Percentiles rank a stretch among this genome's conserved stretches.
These are phyloP conservation scores for Trichocladium antarcticum DNA, from an alignment of 495 filamentous ascomycete genomes.

Conservation along the genomic window DNA sequence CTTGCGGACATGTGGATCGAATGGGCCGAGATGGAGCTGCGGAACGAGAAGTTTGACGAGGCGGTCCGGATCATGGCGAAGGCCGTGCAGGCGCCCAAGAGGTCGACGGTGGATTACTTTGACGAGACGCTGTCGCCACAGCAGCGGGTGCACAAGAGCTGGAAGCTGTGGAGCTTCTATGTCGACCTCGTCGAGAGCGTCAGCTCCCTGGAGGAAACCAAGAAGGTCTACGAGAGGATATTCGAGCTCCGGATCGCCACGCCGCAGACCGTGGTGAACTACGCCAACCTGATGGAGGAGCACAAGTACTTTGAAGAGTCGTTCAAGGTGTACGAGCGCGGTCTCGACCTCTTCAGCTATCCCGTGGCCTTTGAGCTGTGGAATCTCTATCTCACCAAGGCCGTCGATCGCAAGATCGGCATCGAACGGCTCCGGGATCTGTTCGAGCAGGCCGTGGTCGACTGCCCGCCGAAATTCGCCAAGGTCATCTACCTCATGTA, in stretches of 20 bases:
- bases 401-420: constrained; percentile 85
- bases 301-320: constrained; percentile 94
- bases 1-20: constrained; percentile 97
- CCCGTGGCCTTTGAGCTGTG: constrained; percentile 97
- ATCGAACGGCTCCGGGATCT: constrained; percentile 92
- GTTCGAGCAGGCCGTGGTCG: constrained; percentile 94
- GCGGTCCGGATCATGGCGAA: constrained; percentile 95
- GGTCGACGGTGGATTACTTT: constrained; percentile 94
- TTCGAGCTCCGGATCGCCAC: constrained; percentile 98
- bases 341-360: constrained; percentile 92
- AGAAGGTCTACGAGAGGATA: constrained; percentile 88
- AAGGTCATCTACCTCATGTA: constrained; percentile 97
- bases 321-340: constrained; percentile 96
- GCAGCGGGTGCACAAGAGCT: constrained; percentile 95
- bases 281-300: constrained; percentile 91
- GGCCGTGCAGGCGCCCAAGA: constrained; percentile 87
- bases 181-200: constrained; percentile 96
- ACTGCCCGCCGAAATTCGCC: constrained; percentile 89
- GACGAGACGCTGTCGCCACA: constrained; percentile 91
- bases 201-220: constrained; percentile 80
- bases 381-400: constrained; percentile 97
- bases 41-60: constrained; percentile 89
- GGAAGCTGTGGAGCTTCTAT: constrained; percentile 99
- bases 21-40: constrained; percentile 96
- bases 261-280: constrained; percentile 97